Conservation (phyloP, 108 stramenopile genomes). For the Nannochloropsis granulata region DNA sequence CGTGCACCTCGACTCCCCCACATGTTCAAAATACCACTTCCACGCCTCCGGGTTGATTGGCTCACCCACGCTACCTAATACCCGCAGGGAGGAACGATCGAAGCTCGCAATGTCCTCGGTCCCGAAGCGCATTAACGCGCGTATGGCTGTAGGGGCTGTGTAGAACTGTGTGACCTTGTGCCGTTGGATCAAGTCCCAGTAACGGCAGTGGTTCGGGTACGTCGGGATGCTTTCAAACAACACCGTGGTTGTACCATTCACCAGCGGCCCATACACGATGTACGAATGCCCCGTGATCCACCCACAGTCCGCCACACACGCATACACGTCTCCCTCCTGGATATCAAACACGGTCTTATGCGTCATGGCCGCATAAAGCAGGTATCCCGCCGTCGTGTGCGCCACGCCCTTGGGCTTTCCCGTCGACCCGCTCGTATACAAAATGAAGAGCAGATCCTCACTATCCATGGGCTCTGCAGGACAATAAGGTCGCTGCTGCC, state of each 20-base stretch:
- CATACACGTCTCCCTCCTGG: slow-evolving; percentile 65
- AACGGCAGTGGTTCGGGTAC: slow-evolving; percentile 78
- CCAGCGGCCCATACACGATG: slow-evolving; percentile 83
- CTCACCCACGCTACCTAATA: slow-evolving; percentile 91
- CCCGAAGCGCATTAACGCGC: slow-evolving; percentile 82
- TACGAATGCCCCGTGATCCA: slow-evolving; percentile 98
- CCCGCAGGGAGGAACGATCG: slow-evolving; percentile 63
- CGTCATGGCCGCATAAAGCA: slow-evolving; percentile 69
- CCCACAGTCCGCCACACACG: slow-evolving; percentile 88
- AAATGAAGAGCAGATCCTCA: slow-evolving; percentile 83
- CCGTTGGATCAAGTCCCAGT: slow-evolving; percentile 79
- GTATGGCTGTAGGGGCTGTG: slow-evolving; percentile 94
- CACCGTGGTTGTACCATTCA: slow-evolving; percentile 77
- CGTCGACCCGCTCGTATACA: slow-evolving; percentile 93
- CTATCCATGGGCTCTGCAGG: slow-evolving; percentile 82
- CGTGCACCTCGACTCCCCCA: slow-evolving; percentile 65
- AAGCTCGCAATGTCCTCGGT: slow-evolving; percentile 58
- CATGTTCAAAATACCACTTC: slow-evolving; percentile 84
- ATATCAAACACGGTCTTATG: slow-evolving; percentile 55
- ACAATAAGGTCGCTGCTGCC: slow-evolving; percentile 74
- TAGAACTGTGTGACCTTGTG: slow-evolving; percentile 74
- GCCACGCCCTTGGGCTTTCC: slow-evolving; percentile 84
- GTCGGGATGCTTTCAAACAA: slow-evolving; percentile 87
- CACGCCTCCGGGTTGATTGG: slow-evolving; percentile 99
- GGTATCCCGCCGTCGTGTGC: slow-evolving; percentile 86